These are phyloP conservation scores for Aspergillus tubingensis DNA, from an alignment of 2,329 filamentous ascomycete species.

Conservation along the genomic window DNA sequence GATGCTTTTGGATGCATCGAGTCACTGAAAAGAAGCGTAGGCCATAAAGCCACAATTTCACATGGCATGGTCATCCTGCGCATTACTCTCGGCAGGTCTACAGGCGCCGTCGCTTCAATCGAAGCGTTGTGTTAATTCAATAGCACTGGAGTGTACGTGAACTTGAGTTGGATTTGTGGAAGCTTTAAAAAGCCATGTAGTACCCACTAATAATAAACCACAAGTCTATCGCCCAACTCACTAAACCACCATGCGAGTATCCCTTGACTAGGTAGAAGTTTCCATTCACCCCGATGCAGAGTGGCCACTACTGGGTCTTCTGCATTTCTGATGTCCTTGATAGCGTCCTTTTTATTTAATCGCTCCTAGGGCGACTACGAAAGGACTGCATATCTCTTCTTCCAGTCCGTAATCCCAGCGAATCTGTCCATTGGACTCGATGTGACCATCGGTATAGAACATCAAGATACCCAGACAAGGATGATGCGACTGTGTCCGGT, in stretches of 20 bases:
- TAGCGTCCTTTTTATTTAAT: slow-evolving; percentile 11
- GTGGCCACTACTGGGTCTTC: neutral
- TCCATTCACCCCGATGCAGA: neutral
- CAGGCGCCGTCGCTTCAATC: no score
- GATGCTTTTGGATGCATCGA: no score
- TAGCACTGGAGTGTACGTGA: no score
- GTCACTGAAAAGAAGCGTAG: no score
- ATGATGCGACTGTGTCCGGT: slow-evolving; percentile 10
- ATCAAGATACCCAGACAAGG: slow-evolving; percentile 16
- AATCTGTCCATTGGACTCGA: slow-evolving; percentile 19
- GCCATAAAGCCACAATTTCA: no score
- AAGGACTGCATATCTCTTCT: slow-evolving; percentile 1
- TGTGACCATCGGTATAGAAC: slow-evolving; percentile 14
- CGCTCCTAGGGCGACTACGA: no score
- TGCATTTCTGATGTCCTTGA: slow-evolving; percentile 11
- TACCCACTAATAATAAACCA: no score
- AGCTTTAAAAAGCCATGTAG: no score
- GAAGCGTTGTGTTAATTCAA: no score
- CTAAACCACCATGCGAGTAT: slow-evolving; percentile 20
- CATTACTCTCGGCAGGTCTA: no score
- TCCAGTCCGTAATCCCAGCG: slow-evolving; percentile 15
- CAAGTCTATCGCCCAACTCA: slow-evolving; percentile 6
- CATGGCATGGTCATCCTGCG: no score
- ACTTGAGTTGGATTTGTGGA: no score
- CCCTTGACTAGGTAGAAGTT: slow-evolving; percentile 10